Evolutionary conservation across 805 yeast species (phyloP), one percentile per base, ranked within the genome.

Genomic region (Jamesozyma gamospora): DNA sequence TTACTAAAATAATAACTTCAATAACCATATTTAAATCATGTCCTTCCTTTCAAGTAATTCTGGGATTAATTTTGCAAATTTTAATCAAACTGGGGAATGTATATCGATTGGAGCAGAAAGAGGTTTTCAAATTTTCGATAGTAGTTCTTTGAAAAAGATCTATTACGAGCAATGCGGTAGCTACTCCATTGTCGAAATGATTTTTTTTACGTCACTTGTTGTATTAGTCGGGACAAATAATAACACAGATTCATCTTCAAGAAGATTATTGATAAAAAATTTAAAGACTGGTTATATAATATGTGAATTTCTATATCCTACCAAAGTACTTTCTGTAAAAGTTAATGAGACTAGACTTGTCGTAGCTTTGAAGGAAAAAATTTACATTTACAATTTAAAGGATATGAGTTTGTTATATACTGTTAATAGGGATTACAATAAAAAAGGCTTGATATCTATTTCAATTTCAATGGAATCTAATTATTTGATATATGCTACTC

Each of bases 241-340:
- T 40, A 80, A 73, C 41, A 72, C 77, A 2, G 55, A 70, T 4
- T 67, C 75, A 50, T 75, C 85, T 9, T 92, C 95, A n/a, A 70
- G 96, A 43, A 75, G 86, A 47, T 69, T 90, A 44, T 77, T 77
- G 54, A 76, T 90, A 37, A 69, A 86, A 41, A 88, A 92, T 63
- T 82, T 95, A 3, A 84, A 83, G 56, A 63, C 59, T 44, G 58
- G 60, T 35, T 55, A 71, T 1, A 62, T 68, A 0, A 79, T 82
- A 18, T 81, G 88, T 55, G 88, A 81, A 54, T 65, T 82, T 41
- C 69, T 80, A 0, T 82, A 78, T 51, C 79, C 85, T 1, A 69
- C 79, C 7, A 59, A 72, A 4, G 76, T 82, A 1, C 53, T 77
- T 25, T 70, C 72, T 35, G 75, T 82, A 29, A 72, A 72, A 54